These are phyloP conservation scores for Pterula multifida DNA, from an alignment of 1,284 basidiomycete genomes.

Conservation along the genomic window DNA sequence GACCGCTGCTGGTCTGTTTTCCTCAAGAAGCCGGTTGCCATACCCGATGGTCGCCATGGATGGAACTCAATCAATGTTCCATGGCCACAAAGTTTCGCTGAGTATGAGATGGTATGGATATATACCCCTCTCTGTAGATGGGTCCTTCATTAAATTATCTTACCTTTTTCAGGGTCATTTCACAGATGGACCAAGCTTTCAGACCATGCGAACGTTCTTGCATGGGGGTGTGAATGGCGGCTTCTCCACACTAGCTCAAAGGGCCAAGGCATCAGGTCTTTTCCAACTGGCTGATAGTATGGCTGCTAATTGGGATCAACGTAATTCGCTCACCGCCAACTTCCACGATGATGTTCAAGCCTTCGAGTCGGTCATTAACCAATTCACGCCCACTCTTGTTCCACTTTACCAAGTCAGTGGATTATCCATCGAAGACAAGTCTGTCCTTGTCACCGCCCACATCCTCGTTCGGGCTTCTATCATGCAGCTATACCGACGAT, in stretches of 20 bases:
- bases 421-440: conserved; percentile 44
- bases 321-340: conserved; percentile 10
- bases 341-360: conserved; percentile 44
- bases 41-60: conserved; percentile 34
- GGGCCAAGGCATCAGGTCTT: conserved; percentile 64
- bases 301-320: conserved; percentile 40
- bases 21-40: conserved; percentile 41
- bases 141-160: conserved; percentile 4
- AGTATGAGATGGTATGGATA: conserved; percentile 41
- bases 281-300: conserved; percentile 54
- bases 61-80: conserved; percentile 45
- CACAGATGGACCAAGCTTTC: conserved; percentile 33
- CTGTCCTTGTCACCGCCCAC: conserved; percentile 45
- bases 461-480: conserved; percentile 56
- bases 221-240: conserved; percentile 43
- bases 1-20: conserved; percentile 58
- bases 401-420: conserved; percentile 53
- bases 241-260: conserved; percentile 49
- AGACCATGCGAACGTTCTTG: conserved; percentile 51
- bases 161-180: conserved; percentile 37
- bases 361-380: conserved; percentile 49
- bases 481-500: conserved; percentile 51
- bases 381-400: conserved; percentile 49
- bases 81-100: conserved; percentile 50
- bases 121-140: conserved; percentile 6